Base-by-base conservation (phyloP, 2,329 filamentous ascomycete species). In the Bipolaris cookei region DNA sequence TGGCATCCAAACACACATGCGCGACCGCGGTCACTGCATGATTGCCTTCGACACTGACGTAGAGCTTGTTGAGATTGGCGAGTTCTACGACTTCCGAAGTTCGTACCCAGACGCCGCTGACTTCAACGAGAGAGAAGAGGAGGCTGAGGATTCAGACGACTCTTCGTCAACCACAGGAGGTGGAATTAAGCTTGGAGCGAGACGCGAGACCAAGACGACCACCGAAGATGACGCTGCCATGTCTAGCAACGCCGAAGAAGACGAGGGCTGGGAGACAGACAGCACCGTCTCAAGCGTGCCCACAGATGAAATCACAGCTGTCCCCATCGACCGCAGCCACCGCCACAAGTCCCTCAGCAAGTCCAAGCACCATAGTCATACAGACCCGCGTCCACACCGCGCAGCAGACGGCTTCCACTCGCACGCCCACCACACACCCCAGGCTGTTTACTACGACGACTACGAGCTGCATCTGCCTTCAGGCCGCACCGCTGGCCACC, bases 51-150 rank as follows among this genome's bases (percentile, higher is more conserved):
- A 89, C 49, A 89, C 88, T 0, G 91, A 97, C 73, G 89, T 90
- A 34, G 92, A 98, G 72, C 92, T 97, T 79, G 84, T 98, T 28
- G 92, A 96, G 54, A 91, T 99, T 70, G 95, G 95, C 54, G 91
- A 98, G 64, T 97, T 91, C 77, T 99, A 99, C 77, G 95, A 99
- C 74, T 99, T 99, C 83, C 86, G 91, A 64, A 91, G 90, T 78
- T 97, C 95, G 1, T 99, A 99, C 76, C 95, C 92, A 0, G 95
- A 98, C 69, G 86, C 83, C 10, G 90, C 84, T 53, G 82, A 83
- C 6, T 81, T 85, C 14, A 84, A 87, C 1, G 86, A 85, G 1
- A 66, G 70, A 61, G 67, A 71, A 52, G 62, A 81, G 10, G 69
- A 74, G 55, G 67, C 71, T 30, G 62, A 81, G 16, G 69, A 73